Evolutionary conservation across 1,139 yeast genomes (phyloP).

Genomic region (Suhomyces wounanorum): DNA sequence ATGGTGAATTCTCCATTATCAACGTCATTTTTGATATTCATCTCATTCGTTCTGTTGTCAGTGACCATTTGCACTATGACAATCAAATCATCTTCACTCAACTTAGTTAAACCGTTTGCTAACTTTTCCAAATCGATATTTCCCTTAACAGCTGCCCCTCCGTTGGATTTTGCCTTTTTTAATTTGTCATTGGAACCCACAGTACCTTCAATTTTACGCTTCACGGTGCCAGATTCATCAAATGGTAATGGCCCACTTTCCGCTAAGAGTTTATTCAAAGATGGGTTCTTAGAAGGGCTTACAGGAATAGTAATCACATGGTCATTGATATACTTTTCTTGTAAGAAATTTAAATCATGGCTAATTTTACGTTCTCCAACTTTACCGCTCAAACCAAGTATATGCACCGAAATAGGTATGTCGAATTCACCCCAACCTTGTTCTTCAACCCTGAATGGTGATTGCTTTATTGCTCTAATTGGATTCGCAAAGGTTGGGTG

Average conservation of each 20-base stretch:
- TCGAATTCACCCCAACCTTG: constrained; percentile 99
- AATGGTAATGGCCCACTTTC: constrained; percentile 83
- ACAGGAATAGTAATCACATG: constrained; percentile 77
- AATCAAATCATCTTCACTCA: constrained; percentile 88
- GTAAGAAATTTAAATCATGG: constrained; percentile 86
- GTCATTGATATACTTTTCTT: constrained; percentile 75
- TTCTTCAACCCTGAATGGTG: constrained; percentile 90
- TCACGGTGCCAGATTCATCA: constrained; percentile 34
- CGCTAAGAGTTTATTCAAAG: constrained; percentile 65
- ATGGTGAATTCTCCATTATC: constrained; percentile 97
- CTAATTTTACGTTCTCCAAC: constrained; percentile 84
- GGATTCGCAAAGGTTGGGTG: constrained; percentile 97
- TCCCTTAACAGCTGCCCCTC: constrained; percentile 60
- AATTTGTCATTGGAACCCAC: constrained; percentile 56
- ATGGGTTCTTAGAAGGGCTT: constrained; percentile 58
- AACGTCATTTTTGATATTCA: constrained; percentile 94
- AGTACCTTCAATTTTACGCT: constrained; percentile 20
- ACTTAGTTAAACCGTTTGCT: constrained; percentile 85
- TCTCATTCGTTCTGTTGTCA: constrained; percentile 91
- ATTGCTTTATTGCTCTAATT: constrained; percentile 71
- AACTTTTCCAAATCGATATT: constrained; percentile 83
- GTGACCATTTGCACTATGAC: constrained; percentile 98
- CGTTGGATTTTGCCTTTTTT: constrained; percentile 47
- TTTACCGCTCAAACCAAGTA: constrained; percentile 66
- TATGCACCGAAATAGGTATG: constrained; percentile 73